Percentiles rank a stretch among this genome's conserved stretches.
These are phyloP conservation scores for Aplosporella prunicola DNA, from an alignment of 2,329 filamentous ascomycete species.

Conservation along the genomic window DNA sequence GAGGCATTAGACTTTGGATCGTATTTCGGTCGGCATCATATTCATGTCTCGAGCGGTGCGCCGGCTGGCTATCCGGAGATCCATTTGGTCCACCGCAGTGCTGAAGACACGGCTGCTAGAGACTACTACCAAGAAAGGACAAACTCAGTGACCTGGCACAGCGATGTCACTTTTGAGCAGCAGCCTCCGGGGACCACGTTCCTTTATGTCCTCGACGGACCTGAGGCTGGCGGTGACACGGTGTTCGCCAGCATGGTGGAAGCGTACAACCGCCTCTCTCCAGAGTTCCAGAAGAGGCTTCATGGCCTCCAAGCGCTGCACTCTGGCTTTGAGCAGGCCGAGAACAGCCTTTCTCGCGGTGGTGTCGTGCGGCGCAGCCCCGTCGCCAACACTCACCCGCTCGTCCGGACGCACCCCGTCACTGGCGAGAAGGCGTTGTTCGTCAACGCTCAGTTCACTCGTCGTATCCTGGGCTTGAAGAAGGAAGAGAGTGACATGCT, in stretches of 20 bases:
- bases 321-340: slow-evolving; percentile 72
- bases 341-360: slow-evolving; percentile 55
- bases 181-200: slow-evolving; percentile 89
- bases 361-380: slow-evolving; percentile 68
- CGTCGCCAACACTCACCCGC: slow-evolving; percentile 62
- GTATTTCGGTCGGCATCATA: slow-evolving; percentile 75
- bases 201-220: slow-evolving; percentile 76
- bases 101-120: slow-evolving; percentile 50
- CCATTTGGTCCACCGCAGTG: slow-evolving; percentile 68
- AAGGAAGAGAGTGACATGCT: slow-evolving; percentile 75
- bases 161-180: slow-evolving; percentile 76
- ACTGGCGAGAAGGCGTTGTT: slow-evolving; percentile 79
- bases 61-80: slow-evolving; percentile 65
- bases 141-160: slow-evolving; percentile 81
- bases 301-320: slow-evolving; percentile 75
- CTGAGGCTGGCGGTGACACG: slow-evolving; percentile 72
- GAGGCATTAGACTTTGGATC: slow-evolving; percentile 59
- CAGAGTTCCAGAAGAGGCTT: slow-evolving; percentile 67
- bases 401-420: slow-evolving; percentile 68
- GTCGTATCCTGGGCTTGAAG: slow-evolving; percentile 72
- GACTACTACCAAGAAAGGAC: slow-evolving; percentile 61
- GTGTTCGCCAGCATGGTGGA: slow-evolving; percentile 70
- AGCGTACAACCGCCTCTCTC: slow-evolving; percentile 73
- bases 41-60: slow-evolving; percentile 69
- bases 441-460: slow-evolving; percentile 77